Conservation (phyloP, 2,329 filamentous ascomycete genomes). For the Talaromyces sp. region DNA sequence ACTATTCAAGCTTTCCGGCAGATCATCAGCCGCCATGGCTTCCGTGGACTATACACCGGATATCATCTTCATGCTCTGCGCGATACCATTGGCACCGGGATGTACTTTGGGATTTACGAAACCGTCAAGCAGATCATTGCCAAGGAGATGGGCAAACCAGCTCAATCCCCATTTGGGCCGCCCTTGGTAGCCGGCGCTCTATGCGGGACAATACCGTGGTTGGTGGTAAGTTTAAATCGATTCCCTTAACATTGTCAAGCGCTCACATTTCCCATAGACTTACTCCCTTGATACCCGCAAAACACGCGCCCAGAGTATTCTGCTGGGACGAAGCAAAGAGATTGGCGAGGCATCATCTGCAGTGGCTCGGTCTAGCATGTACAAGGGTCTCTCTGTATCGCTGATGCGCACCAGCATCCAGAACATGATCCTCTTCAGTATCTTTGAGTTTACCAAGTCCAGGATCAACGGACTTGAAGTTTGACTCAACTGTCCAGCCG, state of each 20-base stretch:
- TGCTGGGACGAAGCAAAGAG: constrained; percentile 39
- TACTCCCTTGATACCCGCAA: constrained; percentile 46
- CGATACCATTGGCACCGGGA: constrained; percentile 41
- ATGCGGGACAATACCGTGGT: constrained; percentile 44
- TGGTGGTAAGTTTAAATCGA: constrained; percentile 34
- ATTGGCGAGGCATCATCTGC: constrained; percentile 36
- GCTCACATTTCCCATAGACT: constrained; percentile 28
- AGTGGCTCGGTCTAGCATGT: constrained; percentile 40
- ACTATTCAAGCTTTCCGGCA: constrained; percentile 39
- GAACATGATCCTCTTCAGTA: constrained; percentile 45
- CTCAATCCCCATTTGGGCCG: constrained; percentile 39
- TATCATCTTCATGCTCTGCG: constrained; percentile 41
- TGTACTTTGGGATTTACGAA: constrained; percentile 46
- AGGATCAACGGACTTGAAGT: constrained; percentile 36
- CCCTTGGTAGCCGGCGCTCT: constrained; percentile 42
- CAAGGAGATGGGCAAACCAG: constrained; percentile 36
- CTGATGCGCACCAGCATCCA: constrained; percentile 42
- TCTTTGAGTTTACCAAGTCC: constrained; percentile 43
- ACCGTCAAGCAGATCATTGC: constrained; percentile 42
- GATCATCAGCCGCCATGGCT: constrained; percentile 39
- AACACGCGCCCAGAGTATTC: constrained; percentile 44
- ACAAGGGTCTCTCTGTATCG: constrained; percentile 45
- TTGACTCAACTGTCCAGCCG: constrained; percentile 6
- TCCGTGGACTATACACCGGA: constrained; percentile 42
- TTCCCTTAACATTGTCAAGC: background rate